A percentile compares a stretch with the other conserved stretches of the same genome.
phyloP scores from a whole-genome alignment of 139 green algal genomes.

The Micractinium sp. region DNA sequence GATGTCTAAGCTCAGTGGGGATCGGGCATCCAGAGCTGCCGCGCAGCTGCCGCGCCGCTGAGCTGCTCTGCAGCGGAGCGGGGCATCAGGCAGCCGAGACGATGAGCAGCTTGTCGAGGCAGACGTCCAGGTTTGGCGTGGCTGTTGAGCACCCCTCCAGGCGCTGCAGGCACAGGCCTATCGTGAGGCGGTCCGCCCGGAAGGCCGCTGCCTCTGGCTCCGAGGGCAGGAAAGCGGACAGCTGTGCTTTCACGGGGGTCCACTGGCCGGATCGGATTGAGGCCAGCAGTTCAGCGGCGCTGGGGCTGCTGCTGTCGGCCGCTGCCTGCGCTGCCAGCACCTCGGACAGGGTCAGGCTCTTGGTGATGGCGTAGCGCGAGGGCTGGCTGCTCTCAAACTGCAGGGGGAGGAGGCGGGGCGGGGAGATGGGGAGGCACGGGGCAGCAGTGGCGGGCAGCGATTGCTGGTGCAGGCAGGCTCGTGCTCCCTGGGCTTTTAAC shows the following conservation, averaged over 20 bases:
- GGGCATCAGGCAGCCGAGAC: background rate
- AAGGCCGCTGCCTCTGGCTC: background rate
- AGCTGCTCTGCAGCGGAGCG: background rate
- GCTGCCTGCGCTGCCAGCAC: background rate
- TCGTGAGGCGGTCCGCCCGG: slow-evolving; percentile 17
- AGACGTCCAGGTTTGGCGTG: background rate
- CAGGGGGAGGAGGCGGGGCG: background rate
- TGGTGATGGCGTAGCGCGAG: slow-evolving; percentile 5
- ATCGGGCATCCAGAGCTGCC: background rate
- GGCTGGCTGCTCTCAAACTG: slow-evolving; percentile 17
- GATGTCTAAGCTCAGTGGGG: background rate
- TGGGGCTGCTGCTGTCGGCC: background rate
- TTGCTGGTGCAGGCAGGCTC: too few relatives aligned
- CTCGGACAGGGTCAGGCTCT: background rate
- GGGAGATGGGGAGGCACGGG: too few relatives aligned
- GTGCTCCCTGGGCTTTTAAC: too few relatives aligned
- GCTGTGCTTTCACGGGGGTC: background rate
- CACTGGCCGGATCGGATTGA: background rate
- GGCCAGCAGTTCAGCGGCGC: background rate
- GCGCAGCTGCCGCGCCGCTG: background rate
- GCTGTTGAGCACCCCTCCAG: background rate
- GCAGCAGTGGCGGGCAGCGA: background rate
- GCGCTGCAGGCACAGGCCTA: slow-evolving; percentile 25
- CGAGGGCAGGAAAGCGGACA: background rate
- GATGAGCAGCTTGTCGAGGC: slow-evolving; percentile 6